Evolutionary conservation across 257 asterid genomes (phyloP).

Genomic region (Solanum gracilifrons): DNA sequence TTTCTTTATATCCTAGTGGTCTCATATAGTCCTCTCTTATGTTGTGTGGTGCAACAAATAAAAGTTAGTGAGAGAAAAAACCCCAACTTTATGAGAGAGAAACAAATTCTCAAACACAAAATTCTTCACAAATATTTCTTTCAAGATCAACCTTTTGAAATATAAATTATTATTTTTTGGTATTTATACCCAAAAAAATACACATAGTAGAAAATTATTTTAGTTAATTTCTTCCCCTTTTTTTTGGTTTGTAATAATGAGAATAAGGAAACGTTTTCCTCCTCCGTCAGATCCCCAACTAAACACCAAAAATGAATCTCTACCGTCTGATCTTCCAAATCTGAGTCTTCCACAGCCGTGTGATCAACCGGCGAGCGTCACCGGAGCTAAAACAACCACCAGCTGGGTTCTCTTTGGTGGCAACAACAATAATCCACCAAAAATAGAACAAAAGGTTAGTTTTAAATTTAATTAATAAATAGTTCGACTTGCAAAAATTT

Average conservation of each 20-base stretch:
- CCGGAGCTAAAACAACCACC: slow-evolving; percentile 2
- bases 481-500: neutral
- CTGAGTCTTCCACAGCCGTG: slow-evolving; percentile 9
- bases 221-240: neutral
- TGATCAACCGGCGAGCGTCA: slow-evolving; percentile 6
- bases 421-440: neutral
- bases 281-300: slow-evolving; percentile 49
- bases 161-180: no score
- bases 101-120: neutral
- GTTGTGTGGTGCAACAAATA: slow-evolving; percentile 75
- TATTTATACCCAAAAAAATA: neutral
- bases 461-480: neutral
- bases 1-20: slow-evolving; percentile 9
- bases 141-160: neutral
- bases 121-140: neutral
- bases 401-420: slow-evolving; percentile 20
- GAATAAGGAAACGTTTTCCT: slow-evolving; percentile 59
- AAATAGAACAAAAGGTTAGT: slow-evolving; percentile 19
- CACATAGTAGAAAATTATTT: neutral
- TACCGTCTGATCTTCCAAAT: slow-evolving; percentile 16
- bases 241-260: slow-evolving; percentile 19
- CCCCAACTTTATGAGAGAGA: neutral
- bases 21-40: slow-evolving; percentile 1
- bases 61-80: slow-evolving; percentile 64
- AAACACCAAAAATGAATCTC: slow-evolving; percentile 1